Evolutionary conservation across 2,329 filamentous ascomycete genomes (phyloP), one percentile per base, ranked within the genome.

Genomic region (Pseudovirgaria hyperparasitica): DNA sequence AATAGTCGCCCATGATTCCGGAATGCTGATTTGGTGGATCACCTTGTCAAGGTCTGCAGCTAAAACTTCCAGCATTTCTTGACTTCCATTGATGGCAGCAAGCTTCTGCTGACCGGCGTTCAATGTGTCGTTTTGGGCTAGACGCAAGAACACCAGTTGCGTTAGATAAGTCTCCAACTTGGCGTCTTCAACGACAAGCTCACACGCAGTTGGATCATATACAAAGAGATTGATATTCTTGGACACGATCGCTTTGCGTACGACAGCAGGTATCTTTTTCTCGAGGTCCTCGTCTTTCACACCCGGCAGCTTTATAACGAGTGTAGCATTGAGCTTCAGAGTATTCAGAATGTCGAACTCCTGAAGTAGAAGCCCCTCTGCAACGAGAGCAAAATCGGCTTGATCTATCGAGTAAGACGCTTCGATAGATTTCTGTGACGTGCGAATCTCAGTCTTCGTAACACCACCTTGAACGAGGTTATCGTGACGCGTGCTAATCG

Each of bases 261-360:
- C 70, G 24, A 63, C 52, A 19, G 67, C 63, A 2, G 82, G 72
- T 5, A 98, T 62, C 42, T 81, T 76, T 69, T 92, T 92, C 62
- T 96, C 87, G 5, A 86, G 53, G 19, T 94, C 85, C 23, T 92
- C 87, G 27, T 84, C 72, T 59, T 92, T 93, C 52, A 82, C 72
- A 40, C 74, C 76, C 16, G 82, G 68, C 14, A 90, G 67, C 45
- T 76, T 81, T 22, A 94, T 46, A 29, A 94, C 67, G 23, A 94
- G 55, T 37, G 74, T 77, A 29, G 79, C 80, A 28, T 72, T 72
- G 21, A 68, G 44, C 57, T 80, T 82, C 35, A 87, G 60, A 26
- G 69, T 75, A 36, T 73, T 67, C 19, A 86, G 50, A 13, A 92
- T 62, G 38, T 87, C 74, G 30, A 94, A 66, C 14, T 84, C 75